Evolutionary conservation across 805 yeast species (phyloP).

Genomic region (Kluyveromyces aestuarii): DNA sequence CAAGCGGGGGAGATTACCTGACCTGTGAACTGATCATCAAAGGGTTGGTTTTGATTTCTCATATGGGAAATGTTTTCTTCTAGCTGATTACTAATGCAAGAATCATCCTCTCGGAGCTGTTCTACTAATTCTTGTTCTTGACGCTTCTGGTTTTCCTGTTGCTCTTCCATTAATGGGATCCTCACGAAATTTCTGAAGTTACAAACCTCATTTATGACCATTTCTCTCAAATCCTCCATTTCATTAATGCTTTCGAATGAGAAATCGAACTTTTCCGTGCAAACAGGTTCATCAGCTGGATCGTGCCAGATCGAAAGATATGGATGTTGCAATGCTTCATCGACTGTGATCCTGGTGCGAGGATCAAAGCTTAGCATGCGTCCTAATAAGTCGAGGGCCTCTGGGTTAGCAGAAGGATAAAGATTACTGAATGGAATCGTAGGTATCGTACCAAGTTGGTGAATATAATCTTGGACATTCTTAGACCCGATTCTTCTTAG

Average conservation of each 20-base stretch:
- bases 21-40: conserved; percentile 2
- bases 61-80: background rate
- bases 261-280: conserved; percentile 76
- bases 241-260: conserved; percentile 81
- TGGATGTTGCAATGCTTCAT: conserved; percentile 83
- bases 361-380: conserved; percentile 86
- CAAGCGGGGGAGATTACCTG: conserved; percentile 10
- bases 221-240: conserved; percentile 58
- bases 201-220: conserved; percentile 74
- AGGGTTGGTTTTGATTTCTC: background rate
- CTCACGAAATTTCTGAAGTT: conserved; percentile 75
- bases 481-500: conserved; percentile 65
- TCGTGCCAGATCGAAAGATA: conserved; percentile 87
- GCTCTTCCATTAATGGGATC: conserved; percentile 56
- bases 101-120: background rate
- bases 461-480: conserved; percentile 86
- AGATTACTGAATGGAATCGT: conserved; percentile 61
- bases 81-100: background rate
- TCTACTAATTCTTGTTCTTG: conserved; percentile 6
- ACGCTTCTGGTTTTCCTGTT: conserved; percentile 19
- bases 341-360: conserved; percentile 70
- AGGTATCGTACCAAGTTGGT: conserved; percentile 75
- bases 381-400: conserved; percentile 72
- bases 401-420: conserved; percentile 81
- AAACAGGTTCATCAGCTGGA: conserved; percentile 82